These are phyloP conservation scores for Fusarium begoniae DNA, from an alignment of 2,329 filamentous ascomycete genomes.

Conservation along the genomic window DNA sequence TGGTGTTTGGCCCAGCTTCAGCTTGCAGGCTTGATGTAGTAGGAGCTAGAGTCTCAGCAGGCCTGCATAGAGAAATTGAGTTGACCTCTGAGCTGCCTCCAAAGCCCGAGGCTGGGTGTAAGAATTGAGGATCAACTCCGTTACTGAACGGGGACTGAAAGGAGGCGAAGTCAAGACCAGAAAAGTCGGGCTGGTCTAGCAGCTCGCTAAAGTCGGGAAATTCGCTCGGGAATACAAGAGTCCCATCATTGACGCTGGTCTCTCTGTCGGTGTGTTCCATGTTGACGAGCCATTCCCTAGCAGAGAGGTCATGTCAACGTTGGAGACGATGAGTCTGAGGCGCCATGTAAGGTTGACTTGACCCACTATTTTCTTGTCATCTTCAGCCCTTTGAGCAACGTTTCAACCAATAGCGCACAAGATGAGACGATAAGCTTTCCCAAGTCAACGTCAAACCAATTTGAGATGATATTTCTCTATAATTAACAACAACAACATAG, in stretches of 20 bases:
- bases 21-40: too few species aligned
- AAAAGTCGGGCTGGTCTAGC: background rate
- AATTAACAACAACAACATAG: too few species aligned
- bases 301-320: background rate
- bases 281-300: rapidly evolving
- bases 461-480: background rate
- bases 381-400: background rate
- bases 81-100: background rate
- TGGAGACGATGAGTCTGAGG: background rate
- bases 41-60: too few species aligned
- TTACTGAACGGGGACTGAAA: background rate
- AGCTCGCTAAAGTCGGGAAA: rapidly evolving
- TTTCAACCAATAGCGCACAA: background rate
- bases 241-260: rapidly evolving
- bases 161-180: background rate
- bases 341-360: background rate
- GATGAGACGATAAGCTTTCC: rapidly evolving
- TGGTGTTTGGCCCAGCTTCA: too few species aligned
- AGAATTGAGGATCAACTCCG: background rate
- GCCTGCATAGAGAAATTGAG: rapidly evolving
- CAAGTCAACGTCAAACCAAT: rapidly evolving
- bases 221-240: background rate
- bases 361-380: slow-evolving; percentile 24
- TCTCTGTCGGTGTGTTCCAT: background rate
- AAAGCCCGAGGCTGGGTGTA: background rate